These are phyloP conservation scores for Stentor coeruleus DNA, from an alignment of 73 alveolate species.

Conservation along the genomic window DNA sequence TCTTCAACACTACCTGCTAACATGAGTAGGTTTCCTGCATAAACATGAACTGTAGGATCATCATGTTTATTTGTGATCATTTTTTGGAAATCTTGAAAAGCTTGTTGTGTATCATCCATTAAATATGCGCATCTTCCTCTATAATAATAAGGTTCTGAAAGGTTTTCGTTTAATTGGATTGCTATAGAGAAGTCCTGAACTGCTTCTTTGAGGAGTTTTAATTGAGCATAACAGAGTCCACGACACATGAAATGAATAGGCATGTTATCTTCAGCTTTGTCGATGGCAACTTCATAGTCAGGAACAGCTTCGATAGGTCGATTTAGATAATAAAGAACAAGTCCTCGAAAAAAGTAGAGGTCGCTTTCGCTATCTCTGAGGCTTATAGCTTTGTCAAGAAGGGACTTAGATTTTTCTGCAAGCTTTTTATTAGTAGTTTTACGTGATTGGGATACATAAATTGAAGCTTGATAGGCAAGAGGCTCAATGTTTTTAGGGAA, in stretches of 20 bases:
- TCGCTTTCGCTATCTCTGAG: constrained; percentile 40
- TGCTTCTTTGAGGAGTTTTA: constrained; percentile 34
- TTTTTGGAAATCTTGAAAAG: constrained; percentile 42
- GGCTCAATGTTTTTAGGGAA: constrained; percentile 48
- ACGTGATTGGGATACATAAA: constrained; percentile 25
- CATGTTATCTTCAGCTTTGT: constrained; percentile 44
- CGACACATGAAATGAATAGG: constrained; percentile 42
- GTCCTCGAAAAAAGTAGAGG: constrained; percentile 39
- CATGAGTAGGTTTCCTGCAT: constrained; percentile 55
- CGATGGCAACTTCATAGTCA: constrained; percentile 44
- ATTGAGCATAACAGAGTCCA: constrained; percentile 43
- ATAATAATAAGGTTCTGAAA: constrained; percentile 40
- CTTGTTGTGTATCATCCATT: constrained; percentile 41
- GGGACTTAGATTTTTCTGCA: neutral
- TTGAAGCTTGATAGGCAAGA: constrained; percentile 32
- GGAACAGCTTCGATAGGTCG: constrained; percentile 30
- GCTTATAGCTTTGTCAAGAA: constrained; percentile 29
- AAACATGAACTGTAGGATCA: constrained; percentile 45
- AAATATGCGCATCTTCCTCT: constrained; percentile 47
- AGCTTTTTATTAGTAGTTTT: no score
- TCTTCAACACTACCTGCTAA: constrained; percentile 43
- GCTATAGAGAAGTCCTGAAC: constrained; percentile 38
- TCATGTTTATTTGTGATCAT: constrained; percentile 16
- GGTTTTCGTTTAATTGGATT: constrained; percentile 33
- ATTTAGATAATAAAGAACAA: constrained; percentile 28